Evolutionary conservation across 2,329 filamentous ascomycete species (phyloP).

Genomic region (Cytospora mali): DNA sequence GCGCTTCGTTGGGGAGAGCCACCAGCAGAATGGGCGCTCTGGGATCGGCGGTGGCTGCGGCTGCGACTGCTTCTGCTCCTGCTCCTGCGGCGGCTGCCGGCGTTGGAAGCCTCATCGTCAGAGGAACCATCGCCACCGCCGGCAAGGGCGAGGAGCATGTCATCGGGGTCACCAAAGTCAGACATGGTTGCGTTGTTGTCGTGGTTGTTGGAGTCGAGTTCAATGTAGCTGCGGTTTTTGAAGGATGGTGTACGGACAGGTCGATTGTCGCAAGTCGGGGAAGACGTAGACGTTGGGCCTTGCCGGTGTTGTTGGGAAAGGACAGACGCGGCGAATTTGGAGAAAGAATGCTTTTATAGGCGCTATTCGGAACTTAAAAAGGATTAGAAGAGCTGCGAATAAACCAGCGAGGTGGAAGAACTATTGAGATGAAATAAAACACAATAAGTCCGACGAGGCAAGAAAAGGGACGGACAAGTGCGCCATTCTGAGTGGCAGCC

Average conservation of each 20-base stretch:
- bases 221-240: not conserved
- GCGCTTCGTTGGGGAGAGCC: conserved; percentile 35
- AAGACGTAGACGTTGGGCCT: not conserved
- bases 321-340: not conserved
- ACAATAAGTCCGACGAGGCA: conserved; percentile 20
- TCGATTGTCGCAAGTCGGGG: not conserved
- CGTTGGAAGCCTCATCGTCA: conserved; percentile 59
- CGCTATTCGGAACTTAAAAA: not conserved
- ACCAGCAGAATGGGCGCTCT: conserved; percentile 28
- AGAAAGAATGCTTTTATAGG: conserved; percentile 1
- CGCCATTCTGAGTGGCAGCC: conserved; percentile 13
- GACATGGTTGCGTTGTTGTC: conserved; percentile 63
- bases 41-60: conserved; percentile 40
- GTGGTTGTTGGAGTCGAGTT: not conserved
- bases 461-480: conserved; percentile 1
- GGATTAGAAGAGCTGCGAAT: not conserved
- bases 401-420: conserved; percentile 8
- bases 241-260: not conserved
- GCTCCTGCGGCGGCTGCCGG: conserved; percentile 44
- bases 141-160: conserved; percentile 89
- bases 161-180: conserved; percentile 68
- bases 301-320: not conserved
- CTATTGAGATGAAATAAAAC: conserved; percentile 11
- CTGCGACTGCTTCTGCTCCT: conserved; percentile 33
- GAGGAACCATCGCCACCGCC: conserved; percentile 68